Evolutionary conservation across 306 rosid genomes (phyloP).

Genomic region (Fragaria iinumae): DNA sequence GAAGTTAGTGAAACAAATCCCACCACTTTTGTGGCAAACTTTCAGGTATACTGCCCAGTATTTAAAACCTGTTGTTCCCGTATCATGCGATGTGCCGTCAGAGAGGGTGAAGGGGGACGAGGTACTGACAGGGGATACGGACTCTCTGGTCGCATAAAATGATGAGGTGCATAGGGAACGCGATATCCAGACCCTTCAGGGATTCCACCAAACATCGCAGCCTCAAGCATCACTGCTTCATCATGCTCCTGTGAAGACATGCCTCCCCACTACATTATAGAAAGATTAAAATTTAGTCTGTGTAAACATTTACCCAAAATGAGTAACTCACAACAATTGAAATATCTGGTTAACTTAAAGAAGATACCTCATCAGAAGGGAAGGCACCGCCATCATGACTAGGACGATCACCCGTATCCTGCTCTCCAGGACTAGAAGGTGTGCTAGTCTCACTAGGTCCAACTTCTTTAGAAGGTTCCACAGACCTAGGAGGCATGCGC

Average conservation of each 20-base stretch:
- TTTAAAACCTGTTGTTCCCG: constrained; percentile 88
- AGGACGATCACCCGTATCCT: constrained; percentile 31
- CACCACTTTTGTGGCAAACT: constrained; percentile 8
- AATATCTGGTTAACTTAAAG: background rate
- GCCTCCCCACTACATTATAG: constrained; percentile 83
- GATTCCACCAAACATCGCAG: constrained; percentile 94
- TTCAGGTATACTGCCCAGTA: constrained; percentile 11
- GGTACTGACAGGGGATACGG: constrained; percentile 39
- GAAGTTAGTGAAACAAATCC: constrained; percentile 12
- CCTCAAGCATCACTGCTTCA: constrained; percentile 97
- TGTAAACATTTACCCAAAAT: constrained; percentile 10
- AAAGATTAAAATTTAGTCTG: constrained; percentile 23
- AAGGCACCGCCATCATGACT: constrained; percentile 45
- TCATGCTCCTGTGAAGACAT: constrained; percentile 88
- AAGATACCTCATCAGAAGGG: constrained; percentile 67
- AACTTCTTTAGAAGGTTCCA: constrained; percentile 47
- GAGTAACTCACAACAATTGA: background rate
- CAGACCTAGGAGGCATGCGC: constrained; percentile 38
- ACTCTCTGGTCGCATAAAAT: constrained; percentile 49
- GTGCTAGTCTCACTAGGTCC: constrained; percentile 43
- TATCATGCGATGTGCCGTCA: constrained; percentile 79
- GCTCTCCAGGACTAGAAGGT: constrained; percentile 49
- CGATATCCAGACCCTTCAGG: constrained; percentile 73
- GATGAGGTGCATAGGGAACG: constrained; percentile 64
- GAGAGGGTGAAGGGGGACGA: constrained; percentile 86